Evolutionary conservation across 148 eudicot species (phyloP).

Genomic region (Nyssa sinensis): DNA sequence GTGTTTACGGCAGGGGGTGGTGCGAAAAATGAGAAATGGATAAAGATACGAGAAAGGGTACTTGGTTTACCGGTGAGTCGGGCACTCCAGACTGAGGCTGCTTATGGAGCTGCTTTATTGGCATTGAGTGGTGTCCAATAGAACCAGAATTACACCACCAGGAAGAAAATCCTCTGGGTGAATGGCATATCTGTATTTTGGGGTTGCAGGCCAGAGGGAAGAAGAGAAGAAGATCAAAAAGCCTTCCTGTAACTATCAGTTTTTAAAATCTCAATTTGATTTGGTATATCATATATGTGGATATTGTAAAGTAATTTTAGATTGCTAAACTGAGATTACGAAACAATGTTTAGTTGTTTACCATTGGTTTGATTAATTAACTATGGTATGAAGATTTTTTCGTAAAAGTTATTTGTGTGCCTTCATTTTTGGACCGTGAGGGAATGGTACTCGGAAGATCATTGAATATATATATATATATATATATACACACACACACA

Average conservation of each 20-base stretch:
- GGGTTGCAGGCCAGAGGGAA: background rate
- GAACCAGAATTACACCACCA: background rate
- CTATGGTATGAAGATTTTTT: too few relatives aligned
- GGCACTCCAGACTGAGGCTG: constrained; percentile 93
- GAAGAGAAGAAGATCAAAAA: background rate
- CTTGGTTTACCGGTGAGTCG: constrained; percentile 74
- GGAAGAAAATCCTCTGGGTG: background rate
- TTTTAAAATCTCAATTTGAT: too few relatives aligned
- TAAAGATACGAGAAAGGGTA: constrained; percentile 72
- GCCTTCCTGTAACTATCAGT: background rate
- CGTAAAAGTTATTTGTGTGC: too few relatives aligned
- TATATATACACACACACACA: too few relatives aligned
- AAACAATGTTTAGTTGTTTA: too few relatives aligned
- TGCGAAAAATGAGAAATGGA: constrained; percentile 79
- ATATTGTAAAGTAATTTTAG: too few relatives aligned
- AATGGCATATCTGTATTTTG: background rate
- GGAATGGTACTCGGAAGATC: too few relatives aligned
- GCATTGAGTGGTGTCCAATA: constrained; percentile 65
- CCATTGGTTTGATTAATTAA: too few relatives aligned
- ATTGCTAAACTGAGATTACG: too few relatives aligned
- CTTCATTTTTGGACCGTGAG: too few relatives aligned
- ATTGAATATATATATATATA: too few relatives aligned
- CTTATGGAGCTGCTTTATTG: constrained; percentile 93
- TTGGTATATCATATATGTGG: too few relatives aligned
- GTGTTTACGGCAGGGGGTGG: constrained; percentile 96